Evolutionary conservation across 805 yeast genomes (phyloP).

Genomic region (Saccharomycopsis olivae): DNA sequence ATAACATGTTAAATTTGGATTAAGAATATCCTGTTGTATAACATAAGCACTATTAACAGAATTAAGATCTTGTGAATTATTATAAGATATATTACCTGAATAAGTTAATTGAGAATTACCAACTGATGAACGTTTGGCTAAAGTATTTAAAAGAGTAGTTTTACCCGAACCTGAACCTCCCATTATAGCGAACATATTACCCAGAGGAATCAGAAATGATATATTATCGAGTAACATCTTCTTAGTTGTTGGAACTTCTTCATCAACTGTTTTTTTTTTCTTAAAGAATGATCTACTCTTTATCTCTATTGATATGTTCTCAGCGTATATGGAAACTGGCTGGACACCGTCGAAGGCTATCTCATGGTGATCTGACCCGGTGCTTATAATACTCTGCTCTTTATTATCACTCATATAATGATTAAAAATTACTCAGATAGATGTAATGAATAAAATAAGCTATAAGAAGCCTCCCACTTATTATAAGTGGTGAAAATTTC

Average conservation of each 20-base stretch:
- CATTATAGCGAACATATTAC: constrained; percentile 65
- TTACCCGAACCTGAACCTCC: constrained; percentile 89
- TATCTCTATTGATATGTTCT: not conserved
- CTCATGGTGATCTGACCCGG: not conserved
- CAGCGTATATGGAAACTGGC: constrained; percentile 2
- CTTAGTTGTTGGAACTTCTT: not conserved
- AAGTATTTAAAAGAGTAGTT: constrained; percentile 62
- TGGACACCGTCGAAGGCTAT: not conserved
- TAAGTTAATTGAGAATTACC: constrained; percentile 1
- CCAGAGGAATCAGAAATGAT: constrained; percentile 48
- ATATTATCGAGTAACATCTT: constrained; percentile 22
- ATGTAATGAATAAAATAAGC: no score
- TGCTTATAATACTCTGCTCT: no score
- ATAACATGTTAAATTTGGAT: constrained; percentile 60
- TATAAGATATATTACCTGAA: constrained; percentile 9
- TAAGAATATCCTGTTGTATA: constrained; percentile 63
- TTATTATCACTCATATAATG: no score
- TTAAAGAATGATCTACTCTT: not conserved
- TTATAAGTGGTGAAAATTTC: no score
- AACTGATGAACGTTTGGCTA: constrained; percentile 35
- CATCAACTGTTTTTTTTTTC: not conserved
- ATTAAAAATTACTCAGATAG: no score
- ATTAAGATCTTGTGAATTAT: constrained; percentile 1
- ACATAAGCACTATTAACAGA: constrained; percentile 46
- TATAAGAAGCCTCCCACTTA: no score